Conservation (phyloP, 78 protist species). For the Corallochytrium limacisporum region DNA sequence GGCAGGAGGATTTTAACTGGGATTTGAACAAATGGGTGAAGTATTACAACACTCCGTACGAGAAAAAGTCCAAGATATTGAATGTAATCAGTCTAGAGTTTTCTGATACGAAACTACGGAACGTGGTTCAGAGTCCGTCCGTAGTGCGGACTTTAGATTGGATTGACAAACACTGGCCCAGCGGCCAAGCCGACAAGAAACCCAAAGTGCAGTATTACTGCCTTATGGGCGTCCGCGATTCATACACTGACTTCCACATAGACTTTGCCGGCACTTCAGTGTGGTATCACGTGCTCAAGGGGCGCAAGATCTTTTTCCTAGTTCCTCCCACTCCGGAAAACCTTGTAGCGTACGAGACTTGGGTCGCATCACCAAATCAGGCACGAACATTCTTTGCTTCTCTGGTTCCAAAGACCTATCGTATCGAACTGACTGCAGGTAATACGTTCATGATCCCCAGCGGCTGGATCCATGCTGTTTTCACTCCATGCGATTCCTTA, state of each 20-base stretch:
- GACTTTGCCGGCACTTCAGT: conserved; percentile 34
- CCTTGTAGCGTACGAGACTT: background rate
- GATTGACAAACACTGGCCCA: conserved; percentile 12
- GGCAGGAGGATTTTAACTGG: background rate
- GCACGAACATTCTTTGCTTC: background rate
- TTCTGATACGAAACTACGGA: background rate
- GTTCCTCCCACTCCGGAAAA: background rate
- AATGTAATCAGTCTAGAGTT: conserved; percentile 16
- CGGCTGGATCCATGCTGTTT: conserved; percentile 29
- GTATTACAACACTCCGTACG: background rate
- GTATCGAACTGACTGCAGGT: background rate
- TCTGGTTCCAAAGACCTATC: background rate
- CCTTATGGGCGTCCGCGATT: conserved; percentile 5
- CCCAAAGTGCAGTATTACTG: conserved; percentile 14
- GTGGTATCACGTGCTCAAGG: conserved; percentile 32
- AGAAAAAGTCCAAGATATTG: background rate
- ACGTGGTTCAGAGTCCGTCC: background rate
- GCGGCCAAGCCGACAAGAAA: background rate
- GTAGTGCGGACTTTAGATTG: conserved; percentile 11
- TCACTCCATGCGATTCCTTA: conserved; percentile 20
- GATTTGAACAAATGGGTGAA: background rate
- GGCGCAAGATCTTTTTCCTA: conserved; percentile 6
- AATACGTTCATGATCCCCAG: conserved; percentile 13
- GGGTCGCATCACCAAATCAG: background rate
- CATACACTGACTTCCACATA: conserved; percentile 30